Percentiles rank a stretch among this genome's conserved stretches.
Evolutionary conservation across 176 grass and related monocot species (phyloP).

Genomic region (Cocos nucifera): DNA sequence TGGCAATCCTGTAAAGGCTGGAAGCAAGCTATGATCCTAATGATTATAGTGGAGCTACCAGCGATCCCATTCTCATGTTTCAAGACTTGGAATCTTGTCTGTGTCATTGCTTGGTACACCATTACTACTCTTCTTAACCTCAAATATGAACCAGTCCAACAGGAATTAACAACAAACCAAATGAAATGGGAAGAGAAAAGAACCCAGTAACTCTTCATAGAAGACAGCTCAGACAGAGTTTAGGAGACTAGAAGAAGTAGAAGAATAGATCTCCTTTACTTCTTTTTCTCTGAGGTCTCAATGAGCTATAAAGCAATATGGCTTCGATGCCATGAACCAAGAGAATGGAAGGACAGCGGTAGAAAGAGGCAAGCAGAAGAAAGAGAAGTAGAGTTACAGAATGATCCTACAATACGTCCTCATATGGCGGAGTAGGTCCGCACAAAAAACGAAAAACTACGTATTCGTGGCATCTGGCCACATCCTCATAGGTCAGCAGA

Average conservation of each 20-base stretch:
- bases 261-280: neutral
- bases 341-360: no score
- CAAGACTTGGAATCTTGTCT: conserved; percentile 75
- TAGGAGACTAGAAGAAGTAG: neutral
- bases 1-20: conserved; percentile 80
- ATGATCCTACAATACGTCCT: conserved; percentile 60
- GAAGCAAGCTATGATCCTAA: conserved; percentile 82
- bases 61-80: conserved; percentile 77
- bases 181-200: conserved; percentile 20
- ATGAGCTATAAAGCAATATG: no score
- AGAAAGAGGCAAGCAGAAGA: neutral
- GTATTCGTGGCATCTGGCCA: no score
- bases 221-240: neutral
- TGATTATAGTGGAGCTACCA: conserved; percentile 39
- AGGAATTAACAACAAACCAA: conserved; percentile 13
- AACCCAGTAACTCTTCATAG: neutral
- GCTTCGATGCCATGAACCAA: no score
- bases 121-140: conserved; percentile 51
- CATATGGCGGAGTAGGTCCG: no score
- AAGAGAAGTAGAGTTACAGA: conserved; percentile 34
- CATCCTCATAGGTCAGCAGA: no score
- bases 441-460: no score
- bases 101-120: conserved; percentile 82
- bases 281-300: no score
- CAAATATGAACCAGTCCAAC: conserved; percentile 19